Evolutionary conservation across 2,329 filamentous ascomycete genomes (phyloP).

Genomic region (Neopestalotiopsis sp.): DNA sequence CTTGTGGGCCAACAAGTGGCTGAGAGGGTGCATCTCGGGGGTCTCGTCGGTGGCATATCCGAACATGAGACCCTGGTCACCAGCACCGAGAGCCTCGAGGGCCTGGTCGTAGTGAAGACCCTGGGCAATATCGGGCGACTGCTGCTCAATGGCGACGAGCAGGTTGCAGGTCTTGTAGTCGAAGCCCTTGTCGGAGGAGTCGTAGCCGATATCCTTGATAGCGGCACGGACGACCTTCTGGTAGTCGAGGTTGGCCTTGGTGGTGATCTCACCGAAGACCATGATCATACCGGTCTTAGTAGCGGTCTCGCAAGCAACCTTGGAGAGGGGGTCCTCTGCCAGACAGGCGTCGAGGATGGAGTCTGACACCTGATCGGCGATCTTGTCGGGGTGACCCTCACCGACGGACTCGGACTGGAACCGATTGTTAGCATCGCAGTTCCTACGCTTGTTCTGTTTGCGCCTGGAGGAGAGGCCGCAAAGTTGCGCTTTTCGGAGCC

Average conservation of each 20-base stretch:
- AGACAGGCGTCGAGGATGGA: constrained; percentile 98
- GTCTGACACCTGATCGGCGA: constrained; percentile 97
- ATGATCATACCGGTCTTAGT: constrained; percentile 99
- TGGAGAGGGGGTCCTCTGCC: constrained; percentile 92
- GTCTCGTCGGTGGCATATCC: constrained; percentile 99
- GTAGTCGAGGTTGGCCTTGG: constrained; percentile 95
- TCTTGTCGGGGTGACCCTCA: constrained; percentile 95
- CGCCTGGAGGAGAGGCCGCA: neutral
- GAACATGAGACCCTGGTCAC: constrained; percentile 99
- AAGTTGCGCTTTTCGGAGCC: neutral
- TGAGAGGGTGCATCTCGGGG: constrained; percentile 94
- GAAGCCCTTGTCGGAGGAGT: constrained; percentile 96
- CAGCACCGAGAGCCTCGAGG: constrained; percentile 95
- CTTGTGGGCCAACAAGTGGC: constrained; percentile 92
- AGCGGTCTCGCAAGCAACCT: constrained; percentile 98
- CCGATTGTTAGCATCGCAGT: constrained; percentile 26
- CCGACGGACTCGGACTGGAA: constrained; percentile 81
- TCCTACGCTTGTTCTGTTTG: neutral
- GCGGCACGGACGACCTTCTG: constrained; percentile 93
- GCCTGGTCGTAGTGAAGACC: constrained; percentile 98
- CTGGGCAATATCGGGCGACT: constrained; percentile 98
- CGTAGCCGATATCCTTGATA: constrained; percentile 99
- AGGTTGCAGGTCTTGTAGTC: constrained; percentile 99
- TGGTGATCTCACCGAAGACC: constrained; percentile 98
- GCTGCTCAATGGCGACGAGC: constrained; percentile 98